Evolutionary conservation across 495 filamentous ascomycete genomes (phyloP), one percentile per base, ranked within the genome.

Genomic region (Schizothecium vesticola): DNA sequence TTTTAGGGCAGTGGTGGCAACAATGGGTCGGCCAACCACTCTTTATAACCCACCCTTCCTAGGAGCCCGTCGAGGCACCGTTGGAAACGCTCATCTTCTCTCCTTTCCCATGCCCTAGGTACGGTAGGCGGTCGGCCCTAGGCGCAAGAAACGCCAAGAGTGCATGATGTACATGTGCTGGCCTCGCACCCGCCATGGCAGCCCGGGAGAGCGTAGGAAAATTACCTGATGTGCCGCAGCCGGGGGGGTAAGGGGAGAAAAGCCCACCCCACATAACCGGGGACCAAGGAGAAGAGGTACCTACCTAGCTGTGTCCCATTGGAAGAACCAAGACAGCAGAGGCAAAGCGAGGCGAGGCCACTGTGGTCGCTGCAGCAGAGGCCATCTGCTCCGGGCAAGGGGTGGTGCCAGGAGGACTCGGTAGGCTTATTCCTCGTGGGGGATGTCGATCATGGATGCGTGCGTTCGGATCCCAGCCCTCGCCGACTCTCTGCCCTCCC

Each of bases 141-240:
- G 65, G 65, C 13, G 51, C 16, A 60, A 66, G 63, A 58, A 66
- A 43, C 33, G 67, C 67, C 67, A 64, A 69, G 64, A 63, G 55
- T 59, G 67, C 67, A 71, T 71, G 70, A 71, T 69, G 67, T 64
- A 68, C 70, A 69, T 71, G 70, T 69, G 63, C 57, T 25, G 13
- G 56, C 62, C 56, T 57, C 58, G 43, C 19, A n/a, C 43, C 43
- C 43, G 63, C 31, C 56, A 11, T 60, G 22, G 65, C 26, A 43
- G n/a, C n/a, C 21, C 29, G 57, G 57, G 16, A 61, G 21, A 36
- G 31, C n/a, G 55, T 62, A 65, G 57, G 56, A 36, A 63, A 66
- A 65, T 31, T 63, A 25, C 64, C 56, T 66, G 59, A 25, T 60
- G 56, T 65, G 28, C 61, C 29, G 63, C 31, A 55, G 19, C 63